These are phyloP conservation scores for Baudoinia panamericana DNA, from an alignment of 495 filamentous ascomycete species.

Conservation along the genomic window DNA sequence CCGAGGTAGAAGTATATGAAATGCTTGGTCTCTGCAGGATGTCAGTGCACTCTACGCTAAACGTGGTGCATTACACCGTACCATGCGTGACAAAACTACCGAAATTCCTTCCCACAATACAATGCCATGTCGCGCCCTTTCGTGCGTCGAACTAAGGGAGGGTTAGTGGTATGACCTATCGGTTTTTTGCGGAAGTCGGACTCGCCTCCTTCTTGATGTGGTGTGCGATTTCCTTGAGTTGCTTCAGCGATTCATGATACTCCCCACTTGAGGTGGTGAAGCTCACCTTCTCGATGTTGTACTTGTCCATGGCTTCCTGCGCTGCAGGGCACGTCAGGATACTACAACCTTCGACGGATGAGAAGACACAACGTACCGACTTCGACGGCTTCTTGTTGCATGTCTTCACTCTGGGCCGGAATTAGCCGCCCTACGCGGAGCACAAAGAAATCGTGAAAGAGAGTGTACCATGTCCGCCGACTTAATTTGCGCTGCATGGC, in stretches of 20 bases:
- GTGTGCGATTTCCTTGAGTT: slow-evolving; percentile 74
- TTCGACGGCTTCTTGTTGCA: slow-evolving; percentile 89
- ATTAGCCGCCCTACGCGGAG: too few species aligned
- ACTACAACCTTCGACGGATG: slow-evolving; percentile 12
- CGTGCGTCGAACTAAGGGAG: slow-evolving; percentile 62
- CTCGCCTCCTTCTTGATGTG: slow-evolving; percentile 91
- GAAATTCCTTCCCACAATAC: slow-evolving; percentile 96
- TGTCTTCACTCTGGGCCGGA: slow-evolving; percentile 68
- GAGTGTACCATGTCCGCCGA: slow-evolving; percentile 83
- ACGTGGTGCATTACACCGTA: too few species aligned
- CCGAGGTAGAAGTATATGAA: slow-evolving; percentile 99
- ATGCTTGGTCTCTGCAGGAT: slow-evolving; percentile 76
- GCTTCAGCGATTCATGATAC: slow-evolving; percentile 4
- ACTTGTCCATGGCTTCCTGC: slow-evolving; percentile 85
- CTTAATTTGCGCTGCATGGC: slow-evolving; percentile 70
- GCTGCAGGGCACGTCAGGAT: slow-evolving; percentile 38
- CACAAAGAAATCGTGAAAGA: too few species aligned
- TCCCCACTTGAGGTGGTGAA: not conserved
- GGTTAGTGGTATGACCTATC: not conserved
- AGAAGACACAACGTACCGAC: slow-evolving; percentile 51
- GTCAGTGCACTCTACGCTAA: not conserved
- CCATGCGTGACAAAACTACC: slow-evolving; percentile 98
- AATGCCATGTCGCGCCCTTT: slow-evolving; percentile 95
- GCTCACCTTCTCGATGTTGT: slow-evolving; percentile 76
- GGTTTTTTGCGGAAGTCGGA: not conserved